Percentiles rank a stretch among this genome's conserved stretches.
phyloP scores from a whole-genome alignment of 164 flowering plant species.

The Sextonia rubra region DNA sequence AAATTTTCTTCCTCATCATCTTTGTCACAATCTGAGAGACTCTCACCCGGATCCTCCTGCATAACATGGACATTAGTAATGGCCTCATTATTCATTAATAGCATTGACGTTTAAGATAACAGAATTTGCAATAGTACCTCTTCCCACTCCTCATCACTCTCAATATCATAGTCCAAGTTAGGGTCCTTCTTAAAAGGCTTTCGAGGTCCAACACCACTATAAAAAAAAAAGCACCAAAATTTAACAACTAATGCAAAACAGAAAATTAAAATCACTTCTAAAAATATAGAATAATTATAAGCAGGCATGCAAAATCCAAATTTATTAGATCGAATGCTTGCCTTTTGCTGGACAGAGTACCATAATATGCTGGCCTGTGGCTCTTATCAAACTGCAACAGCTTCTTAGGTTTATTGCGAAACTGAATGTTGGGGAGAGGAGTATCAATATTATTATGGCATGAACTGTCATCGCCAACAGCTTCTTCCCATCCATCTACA shows the following conservation, averaged over 20 bases:
- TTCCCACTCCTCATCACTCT: constrained; percentile 99
- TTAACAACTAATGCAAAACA: background rate
- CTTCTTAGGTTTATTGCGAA: constrained; percentile 39
- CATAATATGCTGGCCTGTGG: constrained; percentile 93
- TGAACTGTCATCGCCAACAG: constrained; percentile 23
- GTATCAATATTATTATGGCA: constrained; percentile 18
- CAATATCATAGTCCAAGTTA: constrained; percentile 81
- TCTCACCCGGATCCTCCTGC: constrained; percentile 99
- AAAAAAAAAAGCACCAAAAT: constrained; percentile 5
- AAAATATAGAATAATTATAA: background rate
- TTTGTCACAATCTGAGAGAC: constrained; percentile 95
- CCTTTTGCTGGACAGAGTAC: constrained; percentile 80
- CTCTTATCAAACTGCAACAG: constrained; percentile 89
- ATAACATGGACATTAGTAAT: background rate
- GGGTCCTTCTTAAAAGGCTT: constrained; percentile 78
- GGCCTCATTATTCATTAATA: no score
- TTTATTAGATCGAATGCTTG: constrained; percentile 8
- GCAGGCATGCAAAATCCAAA: background rate
- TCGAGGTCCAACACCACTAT: constrained; percentile 63
- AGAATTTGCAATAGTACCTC: constrained; percentile 50
- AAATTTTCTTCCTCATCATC: constrained; percentile 64
- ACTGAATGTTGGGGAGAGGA: constrained; percentile 18
- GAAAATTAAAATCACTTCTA: background rate
- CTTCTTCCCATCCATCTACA: constrained; percentile 48
- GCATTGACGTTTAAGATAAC: background rate